phyloP scores from a whole-genome alignment of 2,329 filamentous ascomycete species.

The Graphilbum fragrans region DNA sequence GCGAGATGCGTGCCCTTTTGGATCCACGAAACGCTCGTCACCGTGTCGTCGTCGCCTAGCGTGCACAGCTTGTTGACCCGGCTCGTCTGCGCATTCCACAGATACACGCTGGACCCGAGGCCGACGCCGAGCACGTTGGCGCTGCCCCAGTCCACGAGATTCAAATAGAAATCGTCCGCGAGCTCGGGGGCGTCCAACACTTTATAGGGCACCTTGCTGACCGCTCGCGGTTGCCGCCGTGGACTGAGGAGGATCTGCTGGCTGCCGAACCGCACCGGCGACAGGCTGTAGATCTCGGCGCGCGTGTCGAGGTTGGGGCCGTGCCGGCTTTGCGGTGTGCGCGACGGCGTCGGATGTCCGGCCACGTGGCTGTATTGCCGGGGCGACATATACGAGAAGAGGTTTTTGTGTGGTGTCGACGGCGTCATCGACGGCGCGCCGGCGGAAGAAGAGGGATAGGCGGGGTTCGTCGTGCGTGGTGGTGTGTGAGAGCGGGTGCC shows the following conservation, averaged over 20 bases:
- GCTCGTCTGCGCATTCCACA: constrained; percentile 92
- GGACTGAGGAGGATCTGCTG: constrained; percentile 90
- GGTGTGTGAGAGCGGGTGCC: constrained; percentile 70
- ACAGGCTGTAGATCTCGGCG: constrained; percentile 90
- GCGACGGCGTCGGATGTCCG: constrained; percentile 77
- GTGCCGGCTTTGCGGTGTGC: constrained; percentile 79
- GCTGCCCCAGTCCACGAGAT: constrained; percentile 94
- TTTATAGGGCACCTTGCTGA: constrained; percentile 96
- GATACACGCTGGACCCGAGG: constrained; percentile 85
- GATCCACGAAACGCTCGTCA: constrained; percentile 97
- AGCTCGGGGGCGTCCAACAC: constrained; percentile 92
- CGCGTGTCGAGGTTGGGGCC: constrained; percentile 79
- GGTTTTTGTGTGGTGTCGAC: constrained; percentile 92
- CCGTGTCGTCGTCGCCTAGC: constrained; percentile 63
- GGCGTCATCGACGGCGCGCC: constrained; percentile 72
- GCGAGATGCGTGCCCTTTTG: constrained; percentile 93
- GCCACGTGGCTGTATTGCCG: constrained; percentile 55
- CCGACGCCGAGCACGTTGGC: constrained; percentile 91
- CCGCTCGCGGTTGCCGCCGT: constrained; percentile 73
- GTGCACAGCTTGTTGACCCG: constrained; percentile 91
- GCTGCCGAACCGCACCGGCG: constrained; percentile 83
- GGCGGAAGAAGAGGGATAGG: constrained; percentile 4
- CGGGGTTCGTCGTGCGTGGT: constrained; percentile 27
- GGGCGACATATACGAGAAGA: constrained; percentile 84
- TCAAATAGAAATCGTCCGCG: constrained; percentile 95